Evolutionary conservation across 2,329 filamentous ascomycete species (phyloP).

Genomic region (Aspergillus latus): DNA sequence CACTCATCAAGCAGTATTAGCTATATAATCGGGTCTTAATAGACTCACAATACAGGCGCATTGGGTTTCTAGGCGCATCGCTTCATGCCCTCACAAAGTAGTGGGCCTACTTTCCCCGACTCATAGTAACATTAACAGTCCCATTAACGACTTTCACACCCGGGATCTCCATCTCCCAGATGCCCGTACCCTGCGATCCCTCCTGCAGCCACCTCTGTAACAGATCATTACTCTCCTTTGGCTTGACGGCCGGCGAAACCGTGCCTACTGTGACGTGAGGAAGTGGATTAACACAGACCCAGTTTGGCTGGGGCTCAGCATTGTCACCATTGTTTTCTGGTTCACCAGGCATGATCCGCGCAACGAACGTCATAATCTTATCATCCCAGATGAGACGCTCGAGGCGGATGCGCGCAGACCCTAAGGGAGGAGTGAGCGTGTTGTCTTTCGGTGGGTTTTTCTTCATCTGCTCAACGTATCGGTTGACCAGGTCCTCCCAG

Average conservation of each 20-base stretch:
- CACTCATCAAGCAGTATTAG: neutral
- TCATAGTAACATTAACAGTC: constrained; percentile 53
- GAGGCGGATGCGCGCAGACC: constrained; percentile 51
- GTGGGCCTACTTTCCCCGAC: constrained; percentile 17
- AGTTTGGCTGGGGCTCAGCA: constrained; percentile 48
- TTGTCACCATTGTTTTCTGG: constrained; percentile 17
- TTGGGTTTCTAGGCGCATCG: neutral
- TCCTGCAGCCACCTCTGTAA: constrained; percentile 70
- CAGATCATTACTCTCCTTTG: constrained; percentile 89
- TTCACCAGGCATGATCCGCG: constrained; percentile 56
- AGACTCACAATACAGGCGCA: neutral
- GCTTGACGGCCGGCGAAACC: constrained; percentile 70
- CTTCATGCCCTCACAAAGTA: neutral
- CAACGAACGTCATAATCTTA: constrained; percentile 87
- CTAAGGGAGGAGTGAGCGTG: constrained; percentile 33
- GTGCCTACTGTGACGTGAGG: constrained; percentile 92
- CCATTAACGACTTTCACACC: constrained; percentile 59
- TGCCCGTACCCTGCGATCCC: constrained; percentile 53
- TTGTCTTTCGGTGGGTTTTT: constrained; percentile 27
- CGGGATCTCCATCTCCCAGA: constrained; percentile 55
- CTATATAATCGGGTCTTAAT: neutral
- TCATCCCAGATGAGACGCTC: constrained; percentile 77
- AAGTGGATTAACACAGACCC: constrained; percentile 72
- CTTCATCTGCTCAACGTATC: constrained; percentile 50
- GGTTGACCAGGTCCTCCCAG: constrained; percentile 71